A percentile compares a stretch with the other conserved stretches of the same genome.
These are phyloP conservation scores for Teunomyces gatunensis DNA, from an alignment of 805 yeast species.

Conservation along the genomic window DNA sequence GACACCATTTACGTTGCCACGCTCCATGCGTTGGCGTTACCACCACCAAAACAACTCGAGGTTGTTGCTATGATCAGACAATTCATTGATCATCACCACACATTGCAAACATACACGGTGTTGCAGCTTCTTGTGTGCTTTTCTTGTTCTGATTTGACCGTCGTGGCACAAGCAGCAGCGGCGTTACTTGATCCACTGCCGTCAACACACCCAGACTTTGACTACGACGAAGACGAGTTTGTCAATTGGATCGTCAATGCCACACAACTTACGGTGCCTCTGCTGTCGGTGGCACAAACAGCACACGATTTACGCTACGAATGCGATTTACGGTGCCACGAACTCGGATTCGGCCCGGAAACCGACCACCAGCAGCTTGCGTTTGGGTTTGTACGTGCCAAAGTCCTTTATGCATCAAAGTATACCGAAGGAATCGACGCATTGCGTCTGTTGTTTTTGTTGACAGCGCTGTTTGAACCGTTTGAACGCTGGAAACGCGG, in stretches of 20 bases:
- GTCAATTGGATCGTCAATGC: neutral
- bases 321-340: neutral
- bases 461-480: slow-evolving; percentile 11
- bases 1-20: neutral
- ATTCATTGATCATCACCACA: neutral
- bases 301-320: neutral
- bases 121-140: neutral
- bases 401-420: slow-evolving; percentile 6
- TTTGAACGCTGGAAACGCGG: slow-evolving; percentile 29
- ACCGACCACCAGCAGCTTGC: neutral
- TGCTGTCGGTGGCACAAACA: neutral
- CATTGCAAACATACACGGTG: neutral
- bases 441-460: slow-evolving; percentile 13
- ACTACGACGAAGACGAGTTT: slow-evolving; percentile 1
- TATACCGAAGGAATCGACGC: slow-evolving; percentile 17
- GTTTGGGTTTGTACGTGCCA: slow-evolving; percentile 7
- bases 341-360: slow-evolving; percentile 25
- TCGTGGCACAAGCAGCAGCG: neutral
- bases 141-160: neutral
- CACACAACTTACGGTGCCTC: neutral
- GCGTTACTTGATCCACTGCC: too few species aligned
- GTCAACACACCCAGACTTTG: neutral
- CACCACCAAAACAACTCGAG: neutral
- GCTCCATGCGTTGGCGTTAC: neutral
- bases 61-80: neutral